Conservation (phyloP, 345 rosid species). For the Geranium rotundifolium region DNA sequence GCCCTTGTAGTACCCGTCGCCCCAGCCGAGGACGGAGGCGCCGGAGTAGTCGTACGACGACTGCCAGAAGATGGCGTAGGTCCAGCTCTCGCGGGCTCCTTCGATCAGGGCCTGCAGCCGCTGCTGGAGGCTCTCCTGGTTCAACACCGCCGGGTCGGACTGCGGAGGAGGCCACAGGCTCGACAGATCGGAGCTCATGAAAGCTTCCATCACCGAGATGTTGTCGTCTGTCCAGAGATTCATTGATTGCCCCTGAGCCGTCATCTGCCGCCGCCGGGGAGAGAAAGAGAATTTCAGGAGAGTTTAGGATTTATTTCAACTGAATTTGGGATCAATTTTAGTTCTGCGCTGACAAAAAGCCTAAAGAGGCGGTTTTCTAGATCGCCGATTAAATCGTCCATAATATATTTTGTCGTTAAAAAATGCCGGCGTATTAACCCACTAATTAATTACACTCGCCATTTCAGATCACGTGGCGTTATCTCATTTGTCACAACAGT, state of each 20-base stretch:
- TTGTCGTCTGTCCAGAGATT: slow-evolving; percentile 78
- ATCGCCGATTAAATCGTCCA: too few relatives aligned
- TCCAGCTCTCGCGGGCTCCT: slow-evolving; percentile 48
- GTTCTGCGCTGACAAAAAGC: too few relatives aligned
- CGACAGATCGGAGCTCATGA: slow-evolving; percentile 59
- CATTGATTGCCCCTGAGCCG: slow-evolving; percentile 11
- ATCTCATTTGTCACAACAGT: too few relatives aligned
- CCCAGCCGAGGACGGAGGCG: slow-evolving; percentile 53
- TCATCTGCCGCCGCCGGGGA: too few relatives aligned
- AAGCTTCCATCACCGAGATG: slow-evolving; percentile 73
- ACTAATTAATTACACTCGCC: too few relatives aligned
- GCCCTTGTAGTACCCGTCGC: slow-evolving; percentile 83
- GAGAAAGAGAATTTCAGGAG: too few relatives aligned
- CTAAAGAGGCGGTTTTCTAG: too few relatives aligned
- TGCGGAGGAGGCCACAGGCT: slow-evolving; percentile 49
- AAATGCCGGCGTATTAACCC: too few relatives aligned
- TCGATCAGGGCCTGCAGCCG: slow-evolving; percentile 69
- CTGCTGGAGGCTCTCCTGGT: slow-evolving; percentile 65
- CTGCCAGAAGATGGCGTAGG: slow-evolving; percentile 91
- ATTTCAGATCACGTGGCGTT: too few relatives aligned
- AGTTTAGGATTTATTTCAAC: too few relatives aligned
- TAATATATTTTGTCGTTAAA: too few relatives aligned
- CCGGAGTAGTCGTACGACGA: slow-evolving; percentile 57
- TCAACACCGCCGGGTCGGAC: slow-evolving; percentile 25
- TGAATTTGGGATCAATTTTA: too few relatives aligned